Base-by-base conservation (phyloP, 148 eudicot species). In the Spergularia marina region DNA sequence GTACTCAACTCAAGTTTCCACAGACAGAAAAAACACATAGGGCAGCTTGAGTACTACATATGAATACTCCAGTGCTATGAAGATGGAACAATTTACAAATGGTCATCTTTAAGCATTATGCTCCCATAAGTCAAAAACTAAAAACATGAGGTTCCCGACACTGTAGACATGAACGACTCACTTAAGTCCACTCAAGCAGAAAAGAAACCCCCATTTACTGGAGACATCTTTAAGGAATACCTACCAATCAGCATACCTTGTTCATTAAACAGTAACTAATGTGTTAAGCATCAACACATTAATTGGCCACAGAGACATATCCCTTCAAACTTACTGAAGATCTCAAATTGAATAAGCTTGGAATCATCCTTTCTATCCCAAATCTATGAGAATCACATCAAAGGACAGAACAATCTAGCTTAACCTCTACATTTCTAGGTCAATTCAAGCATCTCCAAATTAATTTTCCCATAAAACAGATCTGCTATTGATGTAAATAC, bases 341-440 rank as follows among this genome's bases (percentile, higher is more conserved):
- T 61, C 71, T 70, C 72, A 53, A 56, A 55, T 62, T 25, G 47
- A 62, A 23, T 52, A 23, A 41, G 36, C 18, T 21, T 20, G 58
- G 65, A 70, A 70, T 54, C 53, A 72, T 74, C 54, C 61, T 68
- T 52, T 25, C 34, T 80, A 65, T 77, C 64, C 71, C 75, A 74
- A 53, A 74, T 74, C 78, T 66, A 75, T 20, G 47, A 54, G 75
- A 70, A 70, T 79, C 66, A 36, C 75, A 75, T 57, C 77, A 47
- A 49, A 65, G 53, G 61, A 75, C 59, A 20, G 14, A 36, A 49
- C 65, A 58, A 53, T 52, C 51, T 14, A 39, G 52, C 41, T 80
- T n/a, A 62, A 49, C 53, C 64, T 7, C 52, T 74, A 67, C 53
- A 54, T 18, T 11, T 21, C 34, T 11, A 20, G 36, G 51, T 40